Base-by-base conservation (phyloP, 31 red algal species). In the Odonthalia washingtoniensis region DNA sequence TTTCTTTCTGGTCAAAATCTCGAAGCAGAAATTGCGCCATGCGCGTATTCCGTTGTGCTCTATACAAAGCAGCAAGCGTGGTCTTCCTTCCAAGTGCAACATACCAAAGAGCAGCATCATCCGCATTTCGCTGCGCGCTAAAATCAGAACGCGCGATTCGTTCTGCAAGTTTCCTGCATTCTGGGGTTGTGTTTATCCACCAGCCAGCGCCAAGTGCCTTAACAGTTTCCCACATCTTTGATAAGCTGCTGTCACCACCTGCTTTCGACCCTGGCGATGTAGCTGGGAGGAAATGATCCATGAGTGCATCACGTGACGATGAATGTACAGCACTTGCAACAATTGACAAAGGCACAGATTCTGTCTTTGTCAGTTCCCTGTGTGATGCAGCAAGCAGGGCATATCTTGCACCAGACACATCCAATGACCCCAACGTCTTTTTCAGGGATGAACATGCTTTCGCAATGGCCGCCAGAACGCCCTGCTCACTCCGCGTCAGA, bases 261-360 rank as follows among this genome's bases (percentile, higher is more conserved):
- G 9, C n/a, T 1, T 5, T 42, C 16, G 45, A 57, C 26, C 75
- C 91, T 44, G 86, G 66, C 2, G 41, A 53, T 24, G 41, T 34
- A 24, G 81, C 21, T 1, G 87, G 92, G 2, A 89, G 61, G 62
- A 95, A 91, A 52, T 87, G 77, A 27, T 89, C 92, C 78, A 91
- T 74, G 18, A 95, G 64, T 40, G 93, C 93, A 72, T 95, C 93
- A 17, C 69, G 39, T 2, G 93, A 95, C 5, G 93, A 88, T 4
- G 87, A 95, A 65, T 95, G 89, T 26, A 95, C 82, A 3, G 93
- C 93, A 78, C 65, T 83, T 42, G 93, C 82, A n/a, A 90, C 82
- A 43, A 89, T 63, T 42, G 89, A 75, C 24, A 85, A 62, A 9
- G 89, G 81, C 1, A 91, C 18, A 24, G 77, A 3, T 26, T 75